Evolutionary conservation across 78 protist genomes (phyloP), one percentile per base, ranked within the genome.

Genomic region (Dictyostelium firmibasis): DNA sequence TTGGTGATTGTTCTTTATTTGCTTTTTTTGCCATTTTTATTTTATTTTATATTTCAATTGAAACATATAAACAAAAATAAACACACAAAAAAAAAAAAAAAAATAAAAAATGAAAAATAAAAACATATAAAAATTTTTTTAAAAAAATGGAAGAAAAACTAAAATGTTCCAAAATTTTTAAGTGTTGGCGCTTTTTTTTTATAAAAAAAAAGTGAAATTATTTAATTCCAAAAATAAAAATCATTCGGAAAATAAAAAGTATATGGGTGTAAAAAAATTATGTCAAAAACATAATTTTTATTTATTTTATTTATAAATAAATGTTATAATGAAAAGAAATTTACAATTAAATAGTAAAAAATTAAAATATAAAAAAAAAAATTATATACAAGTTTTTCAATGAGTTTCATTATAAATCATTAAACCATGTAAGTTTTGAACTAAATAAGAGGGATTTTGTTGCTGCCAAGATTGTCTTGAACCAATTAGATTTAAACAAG

Each of bases 321-420:
- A n/a, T n/a, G n/a, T n/a, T n/a, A n/a, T n/a, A 57, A 57, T 20
- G 20, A 57, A 50, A 50, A 50, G 62, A 50, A 50, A 50, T 50
- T 50, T 50, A 50, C 62, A 50, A 50, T 14, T 50, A 50, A 38
- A 38, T 4, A 38, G 4, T 38, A 38, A 50, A 50, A 14, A 50
- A 50, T 50, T 14, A 47, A 11, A 13, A 47, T 47, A 41, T 47
- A 47, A 47, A 11, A 57, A 20, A 57, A 57, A 0, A 57, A 57
- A 20, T 57, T 57, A 57, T 57, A 7, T 57, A 57, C 67, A 57
- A 5, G 67, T 57, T 53, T 53, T 57, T 78, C 47, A 27, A 25
- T 36, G n/a, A 27, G 44, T 79, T 27, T 79, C 69, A 79, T 79
- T 79, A 44, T 44, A 79, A n/a, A 79, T 79, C 27, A 79, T n/a